phyloP scores from a whole-genome alignment of 2,329 filamentous ascomycete species.

The Helotiales sp. region DNA sequence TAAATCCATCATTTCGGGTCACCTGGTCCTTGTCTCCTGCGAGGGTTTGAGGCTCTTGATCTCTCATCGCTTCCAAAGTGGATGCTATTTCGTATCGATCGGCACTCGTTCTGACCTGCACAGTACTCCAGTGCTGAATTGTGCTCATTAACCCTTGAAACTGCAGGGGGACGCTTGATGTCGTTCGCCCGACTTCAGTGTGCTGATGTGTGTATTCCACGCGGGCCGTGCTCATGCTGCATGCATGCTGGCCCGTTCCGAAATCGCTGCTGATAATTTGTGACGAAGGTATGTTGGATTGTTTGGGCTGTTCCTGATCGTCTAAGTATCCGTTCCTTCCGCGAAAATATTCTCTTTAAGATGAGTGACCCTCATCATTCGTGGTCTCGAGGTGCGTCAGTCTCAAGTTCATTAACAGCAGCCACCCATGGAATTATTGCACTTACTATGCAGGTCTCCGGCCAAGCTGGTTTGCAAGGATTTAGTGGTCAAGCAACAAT shows the following conservation, averaged over 20 bases:
- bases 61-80: background rate
- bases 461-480: background rate
- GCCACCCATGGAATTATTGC: background rate
- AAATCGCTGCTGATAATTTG: background rate
- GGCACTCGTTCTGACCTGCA: background rate
- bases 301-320: background rate
- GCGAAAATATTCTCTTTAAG: background rate
- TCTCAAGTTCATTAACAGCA: background rate
- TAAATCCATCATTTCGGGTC: background rate
- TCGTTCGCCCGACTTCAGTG: background rate
- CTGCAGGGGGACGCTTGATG: background rate
- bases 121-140: background rate
- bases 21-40: background rate
- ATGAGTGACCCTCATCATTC: background rate
- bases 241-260: background rate
- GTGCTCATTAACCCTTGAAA: background rate
- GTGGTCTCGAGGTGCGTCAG: background rate
- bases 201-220: background rate
- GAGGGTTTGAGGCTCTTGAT: background rate
- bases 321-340: background rate
- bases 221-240: background rate
- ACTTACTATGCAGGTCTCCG: background rate
- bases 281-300: background rate
- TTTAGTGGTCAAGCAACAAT: background rate
- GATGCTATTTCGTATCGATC: background rate